phyloP scores from a whole-genome alignment of 2,329 filamentous ascomycete genomes.

The Penicillium digitatum region DNA sequence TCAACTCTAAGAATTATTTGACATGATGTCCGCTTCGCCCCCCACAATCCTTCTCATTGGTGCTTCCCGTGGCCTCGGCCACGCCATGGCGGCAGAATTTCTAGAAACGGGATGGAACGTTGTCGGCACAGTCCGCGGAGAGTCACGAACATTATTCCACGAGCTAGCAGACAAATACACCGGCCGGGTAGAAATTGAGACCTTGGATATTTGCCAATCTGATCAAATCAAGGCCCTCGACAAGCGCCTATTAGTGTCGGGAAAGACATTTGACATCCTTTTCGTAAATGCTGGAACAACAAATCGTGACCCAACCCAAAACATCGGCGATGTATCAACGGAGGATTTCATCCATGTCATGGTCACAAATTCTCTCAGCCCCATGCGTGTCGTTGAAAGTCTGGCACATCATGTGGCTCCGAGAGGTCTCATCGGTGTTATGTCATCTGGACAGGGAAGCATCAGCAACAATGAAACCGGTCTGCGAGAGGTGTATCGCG shows the following conservation, averaged over 20 bases:
- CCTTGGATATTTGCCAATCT: not conserved
- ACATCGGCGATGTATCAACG: not conserved
- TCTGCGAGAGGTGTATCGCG: not conserved
- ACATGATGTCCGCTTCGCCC: not conserved
- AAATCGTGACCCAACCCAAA: not conserved
- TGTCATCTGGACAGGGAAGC: conserved; percentile 3
- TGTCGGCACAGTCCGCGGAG: not conserved
- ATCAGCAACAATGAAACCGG: conserved; percentile 3
- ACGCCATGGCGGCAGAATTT: not conserved
- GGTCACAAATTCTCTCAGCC: conserved; percentile 3
- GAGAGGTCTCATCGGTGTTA: not conserved
- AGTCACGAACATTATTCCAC: not conserved
- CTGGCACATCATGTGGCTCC: not conserved
- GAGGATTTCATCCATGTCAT: conserved; percentile 3
- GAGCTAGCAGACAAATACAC: not conserved
- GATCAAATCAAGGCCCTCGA: conserved; percentile 1
- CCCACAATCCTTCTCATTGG: not conserved
- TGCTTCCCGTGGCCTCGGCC: not conserved
- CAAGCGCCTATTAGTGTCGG: not conserved
- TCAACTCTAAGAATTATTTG: not conserved
- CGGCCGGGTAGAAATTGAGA: not conserved
- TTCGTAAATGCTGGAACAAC: conserved; percentile 2
- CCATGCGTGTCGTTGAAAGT: conserved; percentile 1
- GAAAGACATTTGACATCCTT: not conserved
- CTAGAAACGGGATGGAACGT: conserved; percentile 2